Evolutionary conservation across 2,329 filamentous ascomycete genomes (phyloP).

Genomic region (Graphium sp.): DNA sequence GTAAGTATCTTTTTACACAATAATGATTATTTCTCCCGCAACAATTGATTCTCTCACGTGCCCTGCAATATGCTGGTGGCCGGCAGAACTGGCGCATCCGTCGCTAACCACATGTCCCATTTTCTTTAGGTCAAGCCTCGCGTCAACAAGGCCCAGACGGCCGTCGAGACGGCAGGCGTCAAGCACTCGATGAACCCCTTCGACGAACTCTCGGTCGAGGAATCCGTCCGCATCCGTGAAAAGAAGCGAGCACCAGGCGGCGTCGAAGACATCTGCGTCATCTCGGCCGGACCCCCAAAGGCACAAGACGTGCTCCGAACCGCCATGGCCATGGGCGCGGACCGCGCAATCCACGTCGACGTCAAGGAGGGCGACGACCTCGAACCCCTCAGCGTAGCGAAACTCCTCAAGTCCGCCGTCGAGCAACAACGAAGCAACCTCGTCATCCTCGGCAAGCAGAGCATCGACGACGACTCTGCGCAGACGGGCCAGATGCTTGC

Average conservation of each 20-base stretch:
- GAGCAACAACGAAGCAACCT: slow-evolving; percentile 78
- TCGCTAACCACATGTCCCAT: no score
- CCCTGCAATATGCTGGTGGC: background rate
- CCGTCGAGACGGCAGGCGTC: slow-evolving; percentile 78
- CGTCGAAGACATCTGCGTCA: slow-evolving; percentile 82
- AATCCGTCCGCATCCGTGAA: slow-evolving; percentile 87
- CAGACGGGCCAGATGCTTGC: slow-evolving; percentile 99
- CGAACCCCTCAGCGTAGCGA: slow-evolving; percentile 84
- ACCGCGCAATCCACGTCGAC: slow-evolving; percentile 81
- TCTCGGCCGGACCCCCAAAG: slow-evolving; percentile 80
- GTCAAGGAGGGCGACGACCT: slow-evolving; percentile 57
- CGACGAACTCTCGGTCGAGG: slow-evolving; percentile 95
- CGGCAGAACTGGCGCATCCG: background rate
- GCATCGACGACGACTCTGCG: slow-evolving; percentile 87
- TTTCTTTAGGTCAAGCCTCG: slow-evolving; percentile 55
- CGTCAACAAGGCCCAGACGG: slow-evolving; percentile 60
- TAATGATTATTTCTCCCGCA: background rate
- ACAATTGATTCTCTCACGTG: slow-evolving; percentile 4
- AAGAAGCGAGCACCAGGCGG: slow-evolving; percentile 54
- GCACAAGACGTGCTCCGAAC: slow-evolving; percentile 78
- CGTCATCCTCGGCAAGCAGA: slow-evolving; percentile 91
- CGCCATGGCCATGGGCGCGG: slow-evolving; percentile 97
- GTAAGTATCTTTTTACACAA: slow-evolving; percentile 28
- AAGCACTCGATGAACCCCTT: slow-evolving; percentile 99
- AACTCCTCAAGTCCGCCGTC: slow-evolving; percentile 67